Evolutionary conservation across 192 early-diverging fungal species (phyloP), one percentile per base, ranked within the genome.

Genomic region (Podila epicladia): DNA sequence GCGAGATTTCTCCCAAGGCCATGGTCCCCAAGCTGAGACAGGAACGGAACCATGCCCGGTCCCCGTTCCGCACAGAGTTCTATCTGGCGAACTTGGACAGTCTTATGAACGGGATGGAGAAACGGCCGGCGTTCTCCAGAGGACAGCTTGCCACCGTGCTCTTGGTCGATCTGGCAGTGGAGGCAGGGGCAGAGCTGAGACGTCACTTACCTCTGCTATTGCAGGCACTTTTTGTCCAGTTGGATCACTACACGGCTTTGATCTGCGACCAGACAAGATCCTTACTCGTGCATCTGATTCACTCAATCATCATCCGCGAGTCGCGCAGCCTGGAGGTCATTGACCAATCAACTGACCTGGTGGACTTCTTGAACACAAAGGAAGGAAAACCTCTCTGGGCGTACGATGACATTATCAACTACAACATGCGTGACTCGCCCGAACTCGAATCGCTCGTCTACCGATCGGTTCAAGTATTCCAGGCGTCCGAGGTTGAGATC

Each of bases 341-440:
- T 31, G 72, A 72, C 26, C 65, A 84, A n/a, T 86, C 74, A 37
- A 85, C 74, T 1, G 82, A 84, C 2, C 65, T 88, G 2, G 82
- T 89, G 7, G 72, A 80, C 20, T 84, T 85, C 61, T 74, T 91
- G 50, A 87, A 82, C 50, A 75, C 82, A 8, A 92, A 91, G 67
- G 94, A 94, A 78, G 93, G 94, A 15, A 91, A 92, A 72, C 86
- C 90, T 15, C 64, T 95, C 9, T 96, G 94, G 95, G 71, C 86
- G 15, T 94, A 96, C 62, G 94, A 96, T 69, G 94, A 97, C 64
- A 89, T 93, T 64, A 86, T 85, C 63, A 91, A 73, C 51, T 86
- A 68, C 71, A 88, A 78, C 61, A 78, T 75, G 57, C 80, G 75
- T 7, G 72, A 89, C 17, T 79, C 73, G 24, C 62, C 71, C 3